Base-by-base conservation (phyloP, 1,139 yeast genomes). In the Torulaspora globosa region DNA sequence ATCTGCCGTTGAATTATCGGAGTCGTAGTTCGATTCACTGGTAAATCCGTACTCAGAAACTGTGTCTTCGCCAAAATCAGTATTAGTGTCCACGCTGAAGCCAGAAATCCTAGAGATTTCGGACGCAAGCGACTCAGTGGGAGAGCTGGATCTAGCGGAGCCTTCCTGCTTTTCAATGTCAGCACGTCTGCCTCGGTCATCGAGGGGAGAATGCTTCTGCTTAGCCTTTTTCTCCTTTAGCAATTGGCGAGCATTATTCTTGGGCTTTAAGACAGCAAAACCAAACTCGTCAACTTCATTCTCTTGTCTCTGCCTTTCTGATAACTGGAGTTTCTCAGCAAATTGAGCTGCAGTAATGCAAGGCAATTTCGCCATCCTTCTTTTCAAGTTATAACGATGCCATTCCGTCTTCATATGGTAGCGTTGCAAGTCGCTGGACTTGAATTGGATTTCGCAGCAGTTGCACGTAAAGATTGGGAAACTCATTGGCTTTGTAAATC, bases 381-480 rank as follows among this genome's bases (percentile, higher is more conserved):
- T 77, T 68, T 92, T 92, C 63, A 92, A 75, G 62, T 89, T 90
- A 66, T 87, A 92, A 54, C 95, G 73, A 62, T 89, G 97, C 97
- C 97, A 90, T 52, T 90, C 97, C 1, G 96, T 82, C 64, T 85
- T 86, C 96, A 89, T 90, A 60, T 89, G 97, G 54, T 78, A 76
- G 52, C 96, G 74, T 68, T 89, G 97, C 45, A 82, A 70, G 51
- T 85, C 94, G 18, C 94, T 84, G 9, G 84, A 75, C 28, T 82
- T 79, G 61, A 89, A 89, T 46, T 78, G 78, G 47, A 86, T 78
- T 9, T 80, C 82, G 64, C 97, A 89, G 28, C 95, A 84, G 57
- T 86, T 84, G 63, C 97, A 89, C 1, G 96, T 87, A 59, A 78
- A 80, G 7, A 66, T 47, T 14, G 53, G 40, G 21, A 41, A 23